phyloP scores from a whole-genome alignment of 2,329 filamentous ascomycete genomes.

The Microcyclospora pomicola region DNA sequence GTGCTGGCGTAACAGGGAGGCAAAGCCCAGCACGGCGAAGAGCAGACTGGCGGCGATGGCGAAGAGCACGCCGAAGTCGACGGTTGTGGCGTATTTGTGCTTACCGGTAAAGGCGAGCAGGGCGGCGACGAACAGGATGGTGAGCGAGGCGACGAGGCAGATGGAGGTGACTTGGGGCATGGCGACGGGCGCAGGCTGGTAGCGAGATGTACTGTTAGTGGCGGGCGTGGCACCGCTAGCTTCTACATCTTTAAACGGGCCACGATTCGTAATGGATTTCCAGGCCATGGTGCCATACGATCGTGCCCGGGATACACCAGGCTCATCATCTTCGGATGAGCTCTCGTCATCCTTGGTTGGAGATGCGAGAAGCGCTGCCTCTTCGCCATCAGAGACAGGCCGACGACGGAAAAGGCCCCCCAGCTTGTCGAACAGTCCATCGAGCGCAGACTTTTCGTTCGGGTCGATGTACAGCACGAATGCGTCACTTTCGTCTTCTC shows the following conservation, averaged over 20 bases:
- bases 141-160: conserved; percentile 44
- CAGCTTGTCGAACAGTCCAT: conserved; percentile 44
- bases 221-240: conserved; percentile 2
- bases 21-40: conserved; percentile 48
- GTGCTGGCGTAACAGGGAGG: conserved; percentile 41
- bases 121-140: conserved; percentile 50
- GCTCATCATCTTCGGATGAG: conserved; percentile 17
- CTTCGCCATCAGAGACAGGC: neutral
- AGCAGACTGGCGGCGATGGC: conserved; percentile 54
- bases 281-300: neutral
- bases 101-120: conserved; percentile 55
- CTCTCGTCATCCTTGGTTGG: neutral
- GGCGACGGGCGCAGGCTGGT: neutral
- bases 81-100: conserved; percentile 53
- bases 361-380: neutral
- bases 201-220: conserved; percentile 1
- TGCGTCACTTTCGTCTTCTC: conserved; percentile 25
- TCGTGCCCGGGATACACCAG: neutral
- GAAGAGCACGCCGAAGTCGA: conserved; percentile 58
- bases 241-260: neutral
- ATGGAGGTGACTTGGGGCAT: conserved; percentile 30
- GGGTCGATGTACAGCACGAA: conserved; percentile 68
- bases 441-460: conserved; percentile 50
- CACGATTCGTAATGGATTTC: conserved; percentile 2
- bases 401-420: conserved; percentile 20